Conservation (phyloP, 305 asterid species). For the Rubia peregrina region DNA sequence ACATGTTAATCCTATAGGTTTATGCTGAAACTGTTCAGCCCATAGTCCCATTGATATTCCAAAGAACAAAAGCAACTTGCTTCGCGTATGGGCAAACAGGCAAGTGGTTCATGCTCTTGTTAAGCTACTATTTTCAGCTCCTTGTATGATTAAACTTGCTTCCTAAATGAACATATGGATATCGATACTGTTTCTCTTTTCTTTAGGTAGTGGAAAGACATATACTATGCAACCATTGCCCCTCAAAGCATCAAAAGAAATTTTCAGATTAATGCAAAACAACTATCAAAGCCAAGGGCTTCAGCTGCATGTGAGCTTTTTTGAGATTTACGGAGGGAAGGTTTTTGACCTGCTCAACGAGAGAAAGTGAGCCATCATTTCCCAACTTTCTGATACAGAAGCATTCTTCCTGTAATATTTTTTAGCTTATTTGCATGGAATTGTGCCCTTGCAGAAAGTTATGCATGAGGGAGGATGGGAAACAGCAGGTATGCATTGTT, state of each 20-base stretch:
- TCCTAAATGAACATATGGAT: neutral
- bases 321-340: constrained; percentile 38
- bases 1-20: constrained; percentile 16
- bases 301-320: constrained; percentile 31
- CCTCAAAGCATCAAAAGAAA: constrained; percentile 33
- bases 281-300: constrained; percentile 31
- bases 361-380: constrained; percentile 27
- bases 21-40: constrained; percentile 33
- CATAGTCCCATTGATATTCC: constrained; percentile 32
- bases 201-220: constrained; percentile 39
- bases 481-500: constrained; percentile 37
- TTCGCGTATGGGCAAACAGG: constrained; percentile 43
- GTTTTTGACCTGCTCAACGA: constrained; percentile 36
- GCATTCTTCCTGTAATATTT: neutral
- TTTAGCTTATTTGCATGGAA: neutral
- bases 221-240: constrained; percentile 41
- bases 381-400: neutral
- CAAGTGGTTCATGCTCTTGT: constrained; percentile 9
- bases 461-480: constrained; percentile 38
- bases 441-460: constrained; percentile 24
- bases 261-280: constrained; percentile 25
- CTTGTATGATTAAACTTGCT: neutral
- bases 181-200: neutral
- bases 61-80: constrained; percentile 36
- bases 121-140: neutral